phyloP scores from a whole-genome alignment of 73 alveolate species.

The Paramecium sexaurelia region DNA sequence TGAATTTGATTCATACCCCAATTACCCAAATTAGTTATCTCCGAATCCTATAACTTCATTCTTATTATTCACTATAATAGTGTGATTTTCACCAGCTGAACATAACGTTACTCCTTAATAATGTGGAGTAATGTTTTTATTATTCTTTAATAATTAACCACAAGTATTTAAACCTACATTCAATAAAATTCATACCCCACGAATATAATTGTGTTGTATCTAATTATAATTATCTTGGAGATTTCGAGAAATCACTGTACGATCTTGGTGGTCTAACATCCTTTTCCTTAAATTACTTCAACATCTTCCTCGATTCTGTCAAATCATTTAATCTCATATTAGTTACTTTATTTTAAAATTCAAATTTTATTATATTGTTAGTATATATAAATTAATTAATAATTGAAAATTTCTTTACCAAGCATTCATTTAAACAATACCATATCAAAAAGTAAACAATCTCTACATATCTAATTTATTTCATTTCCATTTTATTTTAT shows the following conservation, averaged over 20 bases:
- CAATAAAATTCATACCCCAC: constrained; percentile 25
- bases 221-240: constrained; percentile 28
- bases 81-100: constrained; percentile 69
- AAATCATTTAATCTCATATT: constrained; percentile 26
- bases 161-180: constrained; percentile 27
- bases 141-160: constrained; percentile 7
- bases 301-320: constrained; percentile 38
- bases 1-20: constrained; percentile 59
- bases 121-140: constrained; percentile 22
- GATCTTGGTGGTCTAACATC: constrained; percentile 53
- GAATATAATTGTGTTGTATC: constrained; percentile 42
- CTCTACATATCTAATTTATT: no score
- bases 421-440: not conserved
- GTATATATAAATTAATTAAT: not conserved
- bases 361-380: constrained; percentile 33
- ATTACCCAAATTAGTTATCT: constrained; percentile 55
- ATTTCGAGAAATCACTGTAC: constrained; percentile 43
- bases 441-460: no score
- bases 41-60: constrained; percentile 66
- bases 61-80: constrained; percentile 62
- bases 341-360: not conserved
- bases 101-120: constrained; percentile 23
- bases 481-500: not conserved
- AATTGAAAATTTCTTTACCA: no score
- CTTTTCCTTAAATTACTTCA: not conserved